Base-by-base conservation (phyloP, 306 rosid species). In the Cucumis melo region DNA sequence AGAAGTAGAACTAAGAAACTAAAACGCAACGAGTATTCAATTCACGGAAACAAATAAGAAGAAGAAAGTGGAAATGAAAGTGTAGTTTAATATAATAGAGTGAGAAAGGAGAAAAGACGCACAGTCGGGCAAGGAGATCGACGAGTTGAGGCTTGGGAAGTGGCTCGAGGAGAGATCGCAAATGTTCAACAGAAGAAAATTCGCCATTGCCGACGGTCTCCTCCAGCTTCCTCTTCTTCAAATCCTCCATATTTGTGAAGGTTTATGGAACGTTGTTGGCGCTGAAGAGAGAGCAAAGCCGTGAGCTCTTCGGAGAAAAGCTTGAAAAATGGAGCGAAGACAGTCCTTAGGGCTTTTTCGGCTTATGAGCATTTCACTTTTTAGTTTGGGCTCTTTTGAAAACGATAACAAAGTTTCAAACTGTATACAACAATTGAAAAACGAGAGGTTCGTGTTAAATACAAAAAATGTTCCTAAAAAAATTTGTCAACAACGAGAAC, bases 71-170 rank as follows among this genome's bases (percentile, higher is more conserved):
- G 29, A 38, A 57, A 19, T 75, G 62, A 7, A 59, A 71, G 53
- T 20, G 5, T 19, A 39, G 57, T 54, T 54, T 8, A 19, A 56
- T 54, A 6, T 8, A 19, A 56, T 54, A 6, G 9, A 32, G 36
- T 32, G 4, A 21, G 57, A 53, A 61, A 13, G 13, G 34, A 44
- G 62, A 8, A 61, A 20, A 79, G 75, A 82, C 89, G 63, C 82
- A 92, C 98, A 92, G 81, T 86, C 78, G 86, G 11, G 90, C 81
- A 20, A 92, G 98, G 81, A 92, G 89, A 73, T 87, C 92, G 55
- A 92, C 83, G 44, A 92, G 91, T 74, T 90, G 96, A 46, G 92
- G 84, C 74, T 89, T 90, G 4, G 91, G 79, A 0, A 90, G 92
- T 48, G 92, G 92, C 76, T 90, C 91, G 17, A 92, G 87, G 46